phyloP scores from a whole-genome alignment of 108 stramenopile genomes.

The Skeletonema grethae region DNA sequence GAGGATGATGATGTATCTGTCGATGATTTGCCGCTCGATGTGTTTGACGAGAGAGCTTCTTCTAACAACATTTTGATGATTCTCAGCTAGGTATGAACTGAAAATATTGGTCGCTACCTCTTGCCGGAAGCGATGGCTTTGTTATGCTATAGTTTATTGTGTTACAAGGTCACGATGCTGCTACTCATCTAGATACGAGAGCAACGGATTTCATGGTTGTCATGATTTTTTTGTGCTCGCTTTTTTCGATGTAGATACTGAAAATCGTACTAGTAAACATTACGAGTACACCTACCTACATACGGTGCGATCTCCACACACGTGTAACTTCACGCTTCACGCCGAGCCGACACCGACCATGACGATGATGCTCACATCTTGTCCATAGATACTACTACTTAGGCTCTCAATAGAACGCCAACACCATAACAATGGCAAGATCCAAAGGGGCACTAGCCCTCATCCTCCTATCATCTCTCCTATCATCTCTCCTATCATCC shows the following conservation, averaged over 20 bases:
- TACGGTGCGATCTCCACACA: neutral
- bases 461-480: neutral
- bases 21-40: neutral
- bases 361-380: neutral
- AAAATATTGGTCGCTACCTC: no score
- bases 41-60: neutral
- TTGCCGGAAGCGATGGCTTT: no score
- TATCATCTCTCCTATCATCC: no score
- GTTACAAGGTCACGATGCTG: no score
- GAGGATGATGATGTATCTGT: slow-evolving; percentile 2
- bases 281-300: no score
- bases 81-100: neutral
- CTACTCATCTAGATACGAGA: no score
- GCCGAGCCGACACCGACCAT: no score
- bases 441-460: slow-evolving; percentile 1
- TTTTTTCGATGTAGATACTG: no score
- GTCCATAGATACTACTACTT: neutral
- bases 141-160: no score
- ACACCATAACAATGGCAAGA: neutral
- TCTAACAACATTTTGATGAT: neutral
- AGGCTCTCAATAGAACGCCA: neutral
- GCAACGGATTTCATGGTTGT: no score
- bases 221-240: no score
- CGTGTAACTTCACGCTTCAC: neutral
- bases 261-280: no score